Evolutionary conservation across 2,329 filamentous ascomycete species (phyloP), one percentile per base, ranked within the genome.

Genomic region (Hymenoscyphus fructigenus): DNA sequence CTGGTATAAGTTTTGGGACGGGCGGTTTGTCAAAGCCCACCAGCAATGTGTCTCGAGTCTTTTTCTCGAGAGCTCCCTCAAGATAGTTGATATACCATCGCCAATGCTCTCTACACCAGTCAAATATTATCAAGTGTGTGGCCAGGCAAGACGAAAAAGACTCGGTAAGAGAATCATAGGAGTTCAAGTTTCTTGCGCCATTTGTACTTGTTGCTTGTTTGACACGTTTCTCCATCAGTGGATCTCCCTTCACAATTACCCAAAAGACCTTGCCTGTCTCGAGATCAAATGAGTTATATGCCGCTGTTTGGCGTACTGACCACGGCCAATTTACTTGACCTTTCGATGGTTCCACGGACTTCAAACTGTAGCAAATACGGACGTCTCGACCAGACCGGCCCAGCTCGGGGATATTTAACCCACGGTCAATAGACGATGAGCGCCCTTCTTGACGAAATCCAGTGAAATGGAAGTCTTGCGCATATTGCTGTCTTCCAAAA

Each of bases 101-200:
- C 79, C 79, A 81, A 23, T 79, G 74, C 61, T 81, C 78, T 3
- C 67, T 70, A 1, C 77, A 73, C 78, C 78, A 80, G 1, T 73
- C 66, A 36, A 71, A 75, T 5, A 77, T 53, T 1, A 79, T 57
- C 2, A 78, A 63, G 66, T 81, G 79, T 1, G 69, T 73, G 15
- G 64, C 59, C 1, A 80, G 2, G 4, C 17, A 20, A 20, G 41
- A 47, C 6, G 17, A 7, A 23, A 47, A 47, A 1, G n/a, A 47
- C 3, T 23, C 20, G 20, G 41, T 23, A 3, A 23, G 6, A 9
- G 41, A 20, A 20, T 23, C 41, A 47, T 20, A 47, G 10, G 41
- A 47, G 6, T 47, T 47, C 6, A 47, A 9, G 9, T 47, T 47
- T 7, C 20, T 23, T 7, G 17, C 41, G 0, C 3, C 5, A 23